Conservation (phyloP, 2,329 filamentous ascomycete species). For the Paraconiothyrium sp. region DNA sequence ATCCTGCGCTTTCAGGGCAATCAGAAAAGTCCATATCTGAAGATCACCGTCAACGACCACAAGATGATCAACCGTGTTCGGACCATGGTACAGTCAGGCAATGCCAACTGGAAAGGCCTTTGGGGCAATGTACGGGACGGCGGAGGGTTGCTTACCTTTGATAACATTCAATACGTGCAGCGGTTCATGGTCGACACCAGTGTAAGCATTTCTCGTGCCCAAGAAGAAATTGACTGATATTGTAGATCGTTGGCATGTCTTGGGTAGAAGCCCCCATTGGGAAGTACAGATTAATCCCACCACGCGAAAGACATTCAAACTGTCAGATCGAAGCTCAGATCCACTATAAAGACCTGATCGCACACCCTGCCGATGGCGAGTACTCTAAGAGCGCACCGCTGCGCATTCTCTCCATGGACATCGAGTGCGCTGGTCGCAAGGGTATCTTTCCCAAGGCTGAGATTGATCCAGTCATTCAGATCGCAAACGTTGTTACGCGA, state of each 20-base stretch:
- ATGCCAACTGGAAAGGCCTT: conserved; percentile 88
- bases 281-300: conserved; percentile 75
- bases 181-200: conserved; percentile 98
- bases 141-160: conserved; percentile 85
- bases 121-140: conserved; percentile 70
- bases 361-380: conserved; percentile 88
- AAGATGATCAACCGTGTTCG: conserved; percentile 83
- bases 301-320: conserved; percentile 79
- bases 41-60: conserved; percentile 90
- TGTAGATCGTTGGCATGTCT: conserved; percentile 88
- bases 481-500: conserved; percentile 92
- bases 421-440: conserved; percentile 97
- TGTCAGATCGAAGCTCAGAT: conserved; percentile 95
- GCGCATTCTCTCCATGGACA: conserved; percentile 94
- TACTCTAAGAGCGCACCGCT: conserved; percentile 98
- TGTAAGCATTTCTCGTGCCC: conserved; percentile 55
- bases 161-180: conserved; percentile 93
- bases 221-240: conserved; percentile 13
- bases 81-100: conserved; percentile 75
- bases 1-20: conserved; percentile 96
- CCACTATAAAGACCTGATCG: conserved; percentile 82
- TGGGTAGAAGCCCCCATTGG: conserved; percentile 88
- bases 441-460: conserved; percentile 96
- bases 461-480: conserved; percentile 94
- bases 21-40: conserved; percentile 88